Evolutionary conservation across 2,329 filamentous ascomycete genomes (phyloP).

Genomic region (Tolypocladium ovalisporum): DNA sequence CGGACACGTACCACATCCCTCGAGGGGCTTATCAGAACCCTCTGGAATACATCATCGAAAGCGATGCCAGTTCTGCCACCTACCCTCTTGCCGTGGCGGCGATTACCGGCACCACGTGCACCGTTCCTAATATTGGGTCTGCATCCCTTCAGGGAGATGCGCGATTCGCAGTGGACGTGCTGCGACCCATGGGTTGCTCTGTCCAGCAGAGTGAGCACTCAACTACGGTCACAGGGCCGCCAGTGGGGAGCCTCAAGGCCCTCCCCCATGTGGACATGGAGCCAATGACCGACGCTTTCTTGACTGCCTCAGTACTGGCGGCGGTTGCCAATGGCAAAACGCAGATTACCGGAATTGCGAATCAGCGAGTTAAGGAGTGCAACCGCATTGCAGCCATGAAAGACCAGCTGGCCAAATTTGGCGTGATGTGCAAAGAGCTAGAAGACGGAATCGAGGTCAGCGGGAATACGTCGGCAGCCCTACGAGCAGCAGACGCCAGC

Average conservation of each 20-base stretch:
- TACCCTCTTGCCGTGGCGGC: conserved; percentile 91
- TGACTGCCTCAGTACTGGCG: conserved; percentile 86
- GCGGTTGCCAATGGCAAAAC: conserved; percentile 80
- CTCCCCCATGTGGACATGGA: conserved; percentile 91
- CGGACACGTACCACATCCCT: conserved; percentile 90
- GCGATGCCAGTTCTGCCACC: conserved; percentile 93
- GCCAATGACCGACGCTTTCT: conserved; percentile 96
- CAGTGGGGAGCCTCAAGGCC: conserved; percentile 59
- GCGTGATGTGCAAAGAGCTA: conserved; percentile 73
- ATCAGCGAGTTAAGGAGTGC: conserved; percentile 96
- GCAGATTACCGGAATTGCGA: conserved; percentile 86
- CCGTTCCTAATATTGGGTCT: conserved; percentile 90
- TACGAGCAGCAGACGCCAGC: conserved; percentile 48
- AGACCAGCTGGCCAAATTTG: conserved; percentile 87
- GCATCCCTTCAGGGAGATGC: conserved; percentile 90
- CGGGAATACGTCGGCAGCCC: conserved; percentile 35
- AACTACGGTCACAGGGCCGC: conserved; percentile 88
- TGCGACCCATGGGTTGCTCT: conserved; percentile 85
- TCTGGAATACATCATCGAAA: conserved; percentile 79
- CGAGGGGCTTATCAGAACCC: conserved; percentile 77
- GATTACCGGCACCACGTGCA: conserved; percentile 91
- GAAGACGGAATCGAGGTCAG: conserved; percentile 83
- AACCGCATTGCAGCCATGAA: conserved; percentile 95
- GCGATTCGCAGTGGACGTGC: conserved; percentile 80
- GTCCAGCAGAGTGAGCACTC: conserved; percentile 77